Evolutionary conservation across 2,329 filamentous ascomycete genomes (phyloP), one percentile per base, ranked within the genome.

Genomic region (Alternaria conjuncta): DNA sequence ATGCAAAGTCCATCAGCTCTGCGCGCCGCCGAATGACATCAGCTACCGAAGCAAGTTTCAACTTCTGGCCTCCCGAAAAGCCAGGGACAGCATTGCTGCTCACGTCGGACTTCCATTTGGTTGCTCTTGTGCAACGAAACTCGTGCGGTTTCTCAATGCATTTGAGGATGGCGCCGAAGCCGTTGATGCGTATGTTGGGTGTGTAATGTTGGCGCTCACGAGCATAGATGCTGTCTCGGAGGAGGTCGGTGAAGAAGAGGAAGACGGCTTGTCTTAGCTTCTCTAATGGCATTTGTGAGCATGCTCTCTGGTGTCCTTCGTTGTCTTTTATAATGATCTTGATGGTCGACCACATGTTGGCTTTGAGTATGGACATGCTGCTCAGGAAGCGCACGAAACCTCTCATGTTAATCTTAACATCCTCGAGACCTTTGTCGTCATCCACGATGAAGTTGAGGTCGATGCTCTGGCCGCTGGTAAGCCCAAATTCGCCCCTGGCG

Each of bases 281-380:
- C 15, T n/a, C 0, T 36, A 36, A 9, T 2, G 32, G 7, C 2
- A 9, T 8, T n/a, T 36, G 7, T 0, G 4, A n/a, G 7, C 15
- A 36, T n/a, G 7, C 15, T n/a, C 8, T 36, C 32, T 36, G 3
- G 15, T 2, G 15, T 36, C 32, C 32, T 2, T n/a, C 1, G 15
- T n/a, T n/a, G 32, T 36, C 15, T 0, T 36, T 9, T n/a, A 36
- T 10, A 2, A 36, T 10, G 32, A 36, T 36, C 15, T 36, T 36
- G 15, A 36, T n/a, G 15, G 32, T 36, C 15, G 32, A 36, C 32
- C 32, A 36, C 32, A 36, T 36, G 1, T n/a, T 36, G 32, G 32
- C 15, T n/a, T n/a, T 36, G 32, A n/a, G 32, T 36, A 36, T 36
- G 32, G 32, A 36, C 32, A 36, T n/a, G 15, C 32, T 36, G 32